Conservation (phyloP, 176 grass and related monocot genomes). For the Typha latifolia region DNA sequence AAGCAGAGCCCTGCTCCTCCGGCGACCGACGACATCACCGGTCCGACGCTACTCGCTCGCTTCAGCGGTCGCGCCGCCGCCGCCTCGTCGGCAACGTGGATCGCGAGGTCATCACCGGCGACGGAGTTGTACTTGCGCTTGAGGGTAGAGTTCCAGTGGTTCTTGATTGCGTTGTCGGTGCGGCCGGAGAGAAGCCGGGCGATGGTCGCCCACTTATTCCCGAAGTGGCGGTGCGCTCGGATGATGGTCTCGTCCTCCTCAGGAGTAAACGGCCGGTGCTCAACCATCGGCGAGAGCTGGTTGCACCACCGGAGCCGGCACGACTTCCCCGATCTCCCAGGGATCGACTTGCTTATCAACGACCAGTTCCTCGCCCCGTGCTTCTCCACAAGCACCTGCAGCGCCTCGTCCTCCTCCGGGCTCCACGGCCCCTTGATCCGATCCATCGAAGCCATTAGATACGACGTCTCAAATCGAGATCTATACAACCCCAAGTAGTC, state of each 20-base stretch:
- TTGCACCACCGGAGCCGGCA: slow-evolving; percentile 98
- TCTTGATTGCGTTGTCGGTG: slow-evolving; percentile 97
- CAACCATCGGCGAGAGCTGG: slow-evolving; percentile 93
- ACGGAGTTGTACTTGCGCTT: slow-evolving; percentile 47
- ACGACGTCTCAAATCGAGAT: background rate
- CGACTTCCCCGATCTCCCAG: slow-evolving; percentile 84
- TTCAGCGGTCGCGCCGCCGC: slow-evolving; percentile 27
- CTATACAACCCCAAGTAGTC: background rate
- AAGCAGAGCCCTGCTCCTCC: slow-evolving; percentile 4
- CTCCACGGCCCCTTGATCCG: slow-evolving; percentile 95
- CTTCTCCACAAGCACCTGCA: slow-evolving; percentile 54
- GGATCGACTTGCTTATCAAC: slow-evolving; percentile 60
- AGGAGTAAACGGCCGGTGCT: slow-evolving; percentile 81
- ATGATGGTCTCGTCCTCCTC: slow-evolving; percentile 82
- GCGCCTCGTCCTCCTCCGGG: slow-evolving; percentile 85
- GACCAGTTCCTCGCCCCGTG: slow-evolving; percentile 95
- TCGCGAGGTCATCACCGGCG: background rate
- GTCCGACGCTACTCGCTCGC: slow-evolving; percentile 37
- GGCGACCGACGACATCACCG: slow-evolving; percentile 1
- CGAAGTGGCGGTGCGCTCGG: slow-evolving; percentile 52
- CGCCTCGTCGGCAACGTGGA: background rate
- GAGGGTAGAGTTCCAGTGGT: slow-evolving; percentile 97
- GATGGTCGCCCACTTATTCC: slow-evolving; percentile 94
- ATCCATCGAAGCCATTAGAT: background rate
- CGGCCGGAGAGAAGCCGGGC: slow-evolving; percentile 65